These are phyloP conservation scores for Coleophoma cylindrospora DNA, from an alignment of 2,329 filamentous ascomycete genomes.

Conservation along the genomic window DNA sequence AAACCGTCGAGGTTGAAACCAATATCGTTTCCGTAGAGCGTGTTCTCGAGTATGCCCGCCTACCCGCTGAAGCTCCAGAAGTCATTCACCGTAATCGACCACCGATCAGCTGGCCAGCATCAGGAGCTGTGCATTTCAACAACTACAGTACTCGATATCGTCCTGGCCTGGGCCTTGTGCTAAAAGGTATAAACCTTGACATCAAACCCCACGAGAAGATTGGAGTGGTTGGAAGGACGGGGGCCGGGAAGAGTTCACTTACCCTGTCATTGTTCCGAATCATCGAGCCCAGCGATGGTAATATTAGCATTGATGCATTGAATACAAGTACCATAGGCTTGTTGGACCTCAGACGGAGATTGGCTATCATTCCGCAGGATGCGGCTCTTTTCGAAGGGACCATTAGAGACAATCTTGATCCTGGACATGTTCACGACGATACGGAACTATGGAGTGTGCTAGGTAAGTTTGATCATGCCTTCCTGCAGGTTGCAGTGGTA, in stretches of 20 bases:
- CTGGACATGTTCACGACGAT: constrained; percentile 91
- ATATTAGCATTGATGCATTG: constrained; percentile 83
- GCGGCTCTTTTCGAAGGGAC: constrained; percentile 93
- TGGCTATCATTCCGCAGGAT: constrained; percentile 97
- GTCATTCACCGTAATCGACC: constrained; percentile 85
- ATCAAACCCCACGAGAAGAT: constrained; percentile 98
- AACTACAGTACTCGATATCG: constrained; percentile 95
- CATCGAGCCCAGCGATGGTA: constrained; percentile 79
- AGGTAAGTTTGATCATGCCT: constrained; percentile 49
- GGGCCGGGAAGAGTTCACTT: constrained; percentile 91
- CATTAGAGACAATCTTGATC: constrained; percentile 91
- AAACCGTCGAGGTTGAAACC: constrained; percentile 99
- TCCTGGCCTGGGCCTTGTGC: constrained; percentile 80
- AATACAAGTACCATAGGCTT: constrained; percentile 89
- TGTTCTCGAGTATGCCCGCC: constrained; percentile 87
- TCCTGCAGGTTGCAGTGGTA: constrained; percentile 10
- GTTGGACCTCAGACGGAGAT: constrained; percentile 77
- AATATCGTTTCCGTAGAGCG: constrained; percentile 99
- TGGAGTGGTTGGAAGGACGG: constrained; percentile 92
- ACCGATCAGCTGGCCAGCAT: constrained; percentile 83
- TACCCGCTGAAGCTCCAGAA: constrained; percentile 92
- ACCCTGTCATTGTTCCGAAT: constrained; percentile 93
- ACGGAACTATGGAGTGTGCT: constrained; percentile 95
- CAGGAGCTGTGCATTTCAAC: constrained; percentile 83
- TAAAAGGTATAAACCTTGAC: constrained; percentile 86